Evolutionary conservation across 2,329 filamentous ascomycete species (phyloP).

Genomic region (Aspergillus sp.): DNA sequence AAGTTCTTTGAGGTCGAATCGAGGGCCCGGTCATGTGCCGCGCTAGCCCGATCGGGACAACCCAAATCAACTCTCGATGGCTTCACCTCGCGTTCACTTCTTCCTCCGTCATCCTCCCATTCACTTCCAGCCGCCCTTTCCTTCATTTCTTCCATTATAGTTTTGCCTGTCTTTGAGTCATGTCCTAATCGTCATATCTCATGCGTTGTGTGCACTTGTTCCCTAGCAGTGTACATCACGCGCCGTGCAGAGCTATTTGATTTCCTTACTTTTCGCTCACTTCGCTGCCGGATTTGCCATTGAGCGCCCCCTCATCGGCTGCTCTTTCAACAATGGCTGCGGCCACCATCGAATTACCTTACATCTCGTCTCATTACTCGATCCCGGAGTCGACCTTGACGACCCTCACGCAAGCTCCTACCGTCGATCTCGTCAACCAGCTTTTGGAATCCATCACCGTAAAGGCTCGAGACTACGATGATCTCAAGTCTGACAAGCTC

Average conservation of each 20-base stretch:
- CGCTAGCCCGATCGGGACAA: slow-evolving; percentile 12
- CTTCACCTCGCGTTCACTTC: slow-evolving; percentile 5
- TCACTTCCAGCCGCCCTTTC: slow-evolving; percentile 8
- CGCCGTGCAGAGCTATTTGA: slow-evolving; percentile 3
- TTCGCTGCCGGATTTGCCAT: slow-evolving; percentile 2
- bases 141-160: slow-evolving; percentile 6
- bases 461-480: slow-evolving; percentile 76
- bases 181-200: slow-evolving; percentile 9
- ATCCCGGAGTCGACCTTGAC: slow-evolving; percentile 48
- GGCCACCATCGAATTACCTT: slow-evolving; percentile 48
- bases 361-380: slow-evolving; percentile 50
- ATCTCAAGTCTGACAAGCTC: slow-evolving; percentile 76
- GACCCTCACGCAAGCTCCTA: slow-evolving; percentile 51
- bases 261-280: slow-evolving; percentile 19
- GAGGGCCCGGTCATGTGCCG: not conserved
- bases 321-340: slow-evolving; percentile 41
- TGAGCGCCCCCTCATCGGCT: not conserved
- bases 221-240: slow-evolving; percentile 7
- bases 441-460: slow-evolving; percentile 64
- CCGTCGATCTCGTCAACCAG: slow-evolving; percentile 64
- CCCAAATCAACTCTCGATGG: slow-evolving; percentile 5
- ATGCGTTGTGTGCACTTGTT: slow-evolving; percentile 12
- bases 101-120: slow-evolving; percentile 4
- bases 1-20: not conserved
- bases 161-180: slow-evolving; percentile 5